phyloP scores from a whole-genome alignment of 345 rosid genomes.

The Pelargonium nanum region DNA sequence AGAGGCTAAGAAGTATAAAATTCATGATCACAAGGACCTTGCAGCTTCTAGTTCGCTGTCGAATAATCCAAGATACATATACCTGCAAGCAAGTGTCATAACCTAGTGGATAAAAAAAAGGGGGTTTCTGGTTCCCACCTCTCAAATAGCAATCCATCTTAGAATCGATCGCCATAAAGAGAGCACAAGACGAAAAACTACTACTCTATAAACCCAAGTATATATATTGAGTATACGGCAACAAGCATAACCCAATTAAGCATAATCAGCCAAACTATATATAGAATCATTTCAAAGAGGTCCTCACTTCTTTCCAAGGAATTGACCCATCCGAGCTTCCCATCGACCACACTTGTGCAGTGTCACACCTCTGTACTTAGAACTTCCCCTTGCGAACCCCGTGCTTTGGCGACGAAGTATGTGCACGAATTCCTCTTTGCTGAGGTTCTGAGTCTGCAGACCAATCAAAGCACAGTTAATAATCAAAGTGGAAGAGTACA shows the following conservation, averaged over 20 bases:
- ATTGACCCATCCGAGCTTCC: constrained; percentile 58
- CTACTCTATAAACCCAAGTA: too few species aligned
- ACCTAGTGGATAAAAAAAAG: background rate
- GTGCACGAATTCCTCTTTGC: constrained; percentile 57
- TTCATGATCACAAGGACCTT: background rate
- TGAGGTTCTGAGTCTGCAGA: constrained; percentile 34
- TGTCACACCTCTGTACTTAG: constrained; percentile 48
- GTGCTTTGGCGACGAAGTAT: constrained; percentile 60
- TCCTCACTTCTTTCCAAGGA: constrained; percentile 55
- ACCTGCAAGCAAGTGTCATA: background rate
- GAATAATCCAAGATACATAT: background rate
- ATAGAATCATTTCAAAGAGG: background rate
- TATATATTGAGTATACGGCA: too few species aligned
- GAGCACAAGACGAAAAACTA: too few species aligned
- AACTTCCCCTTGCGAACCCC: constrained; percentile 55
- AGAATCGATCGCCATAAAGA: background rate
- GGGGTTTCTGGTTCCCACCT: too few species aligned
- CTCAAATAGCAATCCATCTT: too few species aligned
- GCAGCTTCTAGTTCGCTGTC: background rate
- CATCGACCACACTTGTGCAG: constrained; percentile 54
- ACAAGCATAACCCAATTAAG: constrained; percentile 11
- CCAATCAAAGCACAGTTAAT: background rate
- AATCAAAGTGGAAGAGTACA: background rate
- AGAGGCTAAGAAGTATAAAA: background rate
- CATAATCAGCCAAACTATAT: background rate